A percentile compares a stretch with the other conserved stretches of the same genome.
phyloP scores from a whole-genome alignment of 148 eudicot species.

The Silene uniflora region DNA sequence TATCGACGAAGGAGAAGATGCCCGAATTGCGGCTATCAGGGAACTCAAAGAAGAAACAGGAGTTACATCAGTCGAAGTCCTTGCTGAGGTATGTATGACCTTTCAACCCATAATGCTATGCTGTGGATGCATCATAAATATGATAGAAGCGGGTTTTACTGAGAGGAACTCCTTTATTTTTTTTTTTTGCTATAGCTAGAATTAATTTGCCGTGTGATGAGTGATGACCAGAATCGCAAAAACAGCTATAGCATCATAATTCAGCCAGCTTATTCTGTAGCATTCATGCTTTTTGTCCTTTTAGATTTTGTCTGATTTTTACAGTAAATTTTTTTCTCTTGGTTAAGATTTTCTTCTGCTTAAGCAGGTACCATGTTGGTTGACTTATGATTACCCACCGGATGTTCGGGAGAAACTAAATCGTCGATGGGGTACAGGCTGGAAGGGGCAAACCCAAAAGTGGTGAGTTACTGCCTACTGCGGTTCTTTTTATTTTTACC shows the following conservation, averaged over 20 bases:
- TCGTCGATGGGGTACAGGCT: conserved; percentile 75
- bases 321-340: too few species aligned
- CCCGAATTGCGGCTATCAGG: conserved; percentile 68
- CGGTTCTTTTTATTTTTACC: background rate
- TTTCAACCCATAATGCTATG: conserved; percentile 4
- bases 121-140: background rate
- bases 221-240: background rate
- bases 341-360: background rate
- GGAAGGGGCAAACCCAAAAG: conserved; percentile 98
- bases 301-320: background rate
- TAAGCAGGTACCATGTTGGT: conserved; percentile 75
- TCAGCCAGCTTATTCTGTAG: background rate
- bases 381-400: conserved; percentile 91
- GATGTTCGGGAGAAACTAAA: conserved; percentile 75
- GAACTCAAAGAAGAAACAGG: conserved; percentile 97
- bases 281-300: background rate
- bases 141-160: background rate
- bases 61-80: conserved; percentile 69
- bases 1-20: conserved; percentile 81
- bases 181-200: background rate
- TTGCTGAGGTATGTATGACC: conserved; percentile 65
- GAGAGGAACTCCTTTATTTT: background rate
- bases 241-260: background rate
- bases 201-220: background rate
- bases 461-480: conserved; percentile 45